Evolutionary conservation across 495 filamentous ascomycete genomes (phyloP).

Genomic region (Hypomontagnella monticulosa): DNA sequence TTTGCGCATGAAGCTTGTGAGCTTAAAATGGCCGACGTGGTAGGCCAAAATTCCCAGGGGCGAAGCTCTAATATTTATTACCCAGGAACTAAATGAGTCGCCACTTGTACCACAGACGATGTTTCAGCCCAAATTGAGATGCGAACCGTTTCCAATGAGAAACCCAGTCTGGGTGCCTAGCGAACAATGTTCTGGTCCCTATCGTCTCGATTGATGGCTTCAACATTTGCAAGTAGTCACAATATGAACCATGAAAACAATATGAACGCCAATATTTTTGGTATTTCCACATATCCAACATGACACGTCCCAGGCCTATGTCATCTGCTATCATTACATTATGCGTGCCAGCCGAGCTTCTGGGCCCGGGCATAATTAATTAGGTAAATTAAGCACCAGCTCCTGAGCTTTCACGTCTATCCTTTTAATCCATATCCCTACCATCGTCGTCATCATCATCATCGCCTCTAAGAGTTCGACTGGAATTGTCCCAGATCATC

Average conservation of each 20-base stretch:
- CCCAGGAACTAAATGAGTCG: too few relatives aligned
- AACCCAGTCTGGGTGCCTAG: too few relatives aligned
- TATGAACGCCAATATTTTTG: background rate
- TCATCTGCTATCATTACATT: constrained; percentile 29
- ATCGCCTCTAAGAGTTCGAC: constrained; percentile 11
- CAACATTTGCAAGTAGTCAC: too few relatives aligned
- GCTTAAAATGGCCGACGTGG: too few relatives aligned
- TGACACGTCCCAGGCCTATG: constrained; percentile 12
- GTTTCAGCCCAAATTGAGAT: too few relatives aligned
- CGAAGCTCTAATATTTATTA: too few relatives aligned
- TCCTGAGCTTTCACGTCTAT: background rate
- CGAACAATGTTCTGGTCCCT: too few relatives aligned
- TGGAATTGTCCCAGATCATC: constrained; percentile 41
- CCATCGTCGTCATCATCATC: background rate
- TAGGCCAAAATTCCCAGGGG: too few relatives aligned
- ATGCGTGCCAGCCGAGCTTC: constrained; percentile 38
- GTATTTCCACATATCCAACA: constrained; percentile 8
- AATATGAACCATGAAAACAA: too few relatives aligned
- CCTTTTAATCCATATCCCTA: background rate
- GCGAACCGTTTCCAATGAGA: too few relatives aligned
- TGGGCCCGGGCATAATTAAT: constrained; percentile 32
- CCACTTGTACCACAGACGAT: too few relatives aligned
- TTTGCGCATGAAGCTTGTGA: background rate
- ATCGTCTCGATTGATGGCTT: too few relatives aligned
- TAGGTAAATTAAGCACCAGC: constrained; percentile 11